Conservation (phyloP, 2,329 filamentous ascomycete genomes). For the Phialophora tarda region DNA sequence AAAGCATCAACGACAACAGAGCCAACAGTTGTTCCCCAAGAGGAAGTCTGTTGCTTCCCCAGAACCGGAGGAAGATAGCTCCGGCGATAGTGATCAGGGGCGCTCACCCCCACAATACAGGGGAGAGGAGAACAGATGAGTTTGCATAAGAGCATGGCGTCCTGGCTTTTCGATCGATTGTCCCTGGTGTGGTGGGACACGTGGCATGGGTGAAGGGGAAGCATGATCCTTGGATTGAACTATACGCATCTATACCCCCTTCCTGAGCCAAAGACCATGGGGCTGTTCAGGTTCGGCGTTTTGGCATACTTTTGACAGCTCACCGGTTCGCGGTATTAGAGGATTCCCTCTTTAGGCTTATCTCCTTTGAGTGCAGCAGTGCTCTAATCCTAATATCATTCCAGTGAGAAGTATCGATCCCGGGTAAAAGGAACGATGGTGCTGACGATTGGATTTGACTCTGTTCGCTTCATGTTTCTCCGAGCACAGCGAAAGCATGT, state of each 20-base stretch:
- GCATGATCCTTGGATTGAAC: neutral
- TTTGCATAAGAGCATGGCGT: slow-evolving; percentile 16
- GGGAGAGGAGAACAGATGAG: slow-evolving; percentile 16
- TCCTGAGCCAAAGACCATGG: neutral
- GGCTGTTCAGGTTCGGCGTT: slow-evolving; percentile 6
- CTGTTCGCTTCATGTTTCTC: neutral
- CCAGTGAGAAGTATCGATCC: neutral
- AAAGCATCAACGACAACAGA: slow-evolving; percentile 33
- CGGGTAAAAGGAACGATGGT: neutral
- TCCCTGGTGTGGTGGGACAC: neutral
- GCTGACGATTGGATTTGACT: neutral
- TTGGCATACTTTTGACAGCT: slow-evolving; percentile 7
- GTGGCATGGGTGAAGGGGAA: neutral
- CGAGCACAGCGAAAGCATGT: neutral
- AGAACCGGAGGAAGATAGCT: slow-evolving; percentile 30
- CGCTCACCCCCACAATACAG: slow-evolving; percentile 18
- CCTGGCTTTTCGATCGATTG: slow-evolving; percentile 9
- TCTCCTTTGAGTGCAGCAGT: neutral
- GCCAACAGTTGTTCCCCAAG: slow-evolving; percentile 21
- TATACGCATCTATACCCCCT: slow-evolving; percentile 9
- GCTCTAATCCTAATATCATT: slow-evolving; percentile 13
- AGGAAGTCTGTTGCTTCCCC: slow-evolving; percentile 23
- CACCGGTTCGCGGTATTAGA: neutral
- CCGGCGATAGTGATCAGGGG: slow-evolving; percentile 32
- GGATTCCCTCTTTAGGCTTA: neutral